These are phyloP conservation scores for Tylopilus orsonianus DNA, from an alignment of 1,284 basidiomycete genomes.

Conservation along the genomic window DNA sequence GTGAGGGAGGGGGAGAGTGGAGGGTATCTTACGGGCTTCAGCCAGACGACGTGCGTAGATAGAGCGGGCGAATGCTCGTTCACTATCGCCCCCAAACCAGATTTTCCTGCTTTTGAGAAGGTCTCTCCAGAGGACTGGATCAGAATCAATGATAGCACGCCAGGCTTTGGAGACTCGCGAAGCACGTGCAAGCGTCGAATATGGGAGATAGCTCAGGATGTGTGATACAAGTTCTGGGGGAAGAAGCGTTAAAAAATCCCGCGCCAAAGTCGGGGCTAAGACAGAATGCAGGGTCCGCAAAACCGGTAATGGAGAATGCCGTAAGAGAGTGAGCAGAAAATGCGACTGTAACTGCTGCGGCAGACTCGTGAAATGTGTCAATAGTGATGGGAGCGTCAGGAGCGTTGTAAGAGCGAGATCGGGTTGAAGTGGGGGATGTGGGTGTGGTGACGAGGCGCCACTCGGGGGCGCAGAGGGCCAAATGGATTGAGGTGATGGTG, in stretches of 20 bases:
- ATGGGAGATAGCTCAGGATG: slow-evolving; percentile 76
- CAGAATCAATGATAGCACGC: slow-evolving; percentile 81
- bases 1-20: slow-evolving; percentile 64
- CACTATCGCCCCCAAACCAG: slow-evolving; percentile 82
- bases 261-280: slow-evolving; percentile 79
- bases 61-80: slow-evolving; percentile 66
- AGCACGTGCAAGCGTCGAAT: slow-evolving; percentile 74
- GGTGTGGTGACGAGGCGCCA: slow-evolving; percentile 65
- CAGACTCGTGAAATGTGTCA: slow-evolving; percentile 71
- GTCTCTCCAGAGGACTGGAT: slow-evolving; percentile 81
- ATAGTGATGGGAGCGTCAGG: slow-evolving; percentile 73
- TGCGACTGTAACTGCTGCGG: slow-evolving; percentile 80
- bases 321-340: slow-evolving; percentile 78
- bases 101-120: slow-evolving; percentile 75
- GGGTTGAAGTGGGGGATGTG: slow-evolving; percentile 71
- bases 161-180: slow-evolving; percentile 80
- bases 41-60: slow-evolving; percentile 59
- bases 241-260: slow-evolving; percentile 83
- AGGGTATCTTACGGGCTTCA: slow-evolving; percentile 40
- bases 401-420: slow-evolving; percentile 76
- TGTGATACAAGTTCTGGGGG: slow-evolving; percentile 84
- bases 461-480: slow-evolving; percentile 79
- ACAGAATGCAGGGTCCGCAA: slow-evolving; percentile 81
- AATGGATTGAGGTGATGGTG: slow-evolving; percentile 68
- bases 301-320: slow-evolving; percentile 81